Base-by-base conservation (phyloP, 148 eudicot species). In the Chenopodium quinoa region DNA sequence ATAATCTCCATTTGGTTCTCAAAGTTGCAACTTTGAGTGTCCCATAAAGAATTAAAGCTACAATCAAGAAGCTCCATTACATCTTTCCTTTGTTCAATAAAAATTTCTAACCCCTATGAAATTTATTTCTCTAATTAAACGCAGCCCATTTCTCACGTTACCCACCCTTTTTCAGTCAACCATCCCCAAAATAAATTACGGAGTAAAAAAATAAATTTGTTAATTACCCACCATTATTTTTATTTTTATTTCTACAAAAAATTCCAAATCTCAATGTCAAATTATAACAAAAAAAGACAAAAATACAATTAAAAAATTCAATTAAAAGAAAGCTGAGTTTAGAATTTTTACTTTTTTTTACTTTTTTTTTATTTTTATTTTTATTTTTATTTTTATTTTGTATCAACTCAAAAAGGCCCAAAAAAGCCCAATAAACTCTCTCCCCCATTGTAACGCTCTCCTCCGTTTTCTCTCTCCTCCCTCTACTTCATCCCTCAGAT, bases 101-200 rank as follows among this genome's bases (percentile, higher is more conserved):
- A 67, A 25, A 40, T 40, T 37, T 25, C 40, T 3, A 67, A 13
- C 71, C 71, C 25, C 66, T 9, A 62, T 62, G 8, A 20, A 62
- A 62, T 22, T 62, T n/a, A 62, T 20, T 20, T n/a, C 66, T 62
- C 13, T 62, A 22, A 20, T 73, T 47, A 23, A 47, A 80, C 82
- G 46, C 60, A 16, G 12, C 73, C 83, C 83, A 62, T 63, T 48
- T 64, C 47, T 81, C 83, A 81, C 83, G 83, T 73, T 65, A 81
- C 73, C 40, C 44, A 40, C 44, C 44, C 44, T 40, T 37, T 37
- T 29, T 29, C 17, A 67, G 37, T 67, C 71, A 67, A 34, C 25
- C 50, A 20, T 4, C 10, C 8, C 52, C 12, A 77, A 13, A 60
- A 31, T 22, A 73, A 73, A 27, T 27, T 27, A 27, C 29, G 29